Evolutionary conservation across 768 basidiomycete species (phyloP).

Genomic region (Lactarius trivialis): DNA sequence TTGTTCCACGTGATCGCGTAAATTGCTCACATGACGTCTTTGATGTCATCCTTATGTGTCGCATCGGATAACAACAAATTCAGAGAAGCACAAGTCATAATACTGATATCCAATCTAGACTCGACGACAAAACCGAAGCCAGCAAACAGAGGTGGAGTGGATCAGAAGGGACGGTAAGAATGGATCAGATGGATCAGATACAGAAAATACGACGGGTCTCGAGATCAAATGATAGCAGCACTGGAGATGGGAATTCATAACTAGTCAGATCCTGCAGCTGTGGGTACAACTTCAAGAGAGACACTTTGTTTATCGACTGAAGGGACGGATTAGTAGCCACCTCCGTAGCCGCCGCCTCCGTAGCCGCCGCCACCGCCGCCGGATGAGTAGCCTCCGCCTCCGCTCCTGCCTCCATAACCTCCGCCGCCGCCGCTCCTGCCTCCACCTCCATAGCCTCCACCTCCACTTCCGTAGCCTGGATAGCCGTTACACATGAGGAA

Average conservation of each 20-base stretch:
- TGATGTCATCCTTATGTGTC: background rate
- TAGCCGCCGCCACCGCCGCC: too few relatives aligned
- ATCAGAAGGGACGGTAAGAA: background rate
- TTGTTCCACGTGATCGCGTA: background rate
- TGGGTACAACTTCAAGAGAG: background rate
- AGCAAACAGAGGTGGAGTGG: background rate
- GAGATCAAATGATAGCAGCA: background rate
- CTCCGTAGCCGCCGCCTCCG: too few relatives aligned
- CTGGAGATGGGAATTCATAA: background rate
- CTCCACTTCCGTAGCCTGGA: slow-evolving; percentile 21
- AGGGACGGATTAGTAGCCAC: background rate
- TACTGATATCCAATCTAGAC: background rate
- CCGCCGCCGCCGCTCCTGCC: slow-evolving; percentile 3
- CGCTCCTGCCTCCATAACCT: background rate
- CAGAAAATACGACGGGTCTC: background rate
- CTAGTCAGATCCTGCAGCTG: background rate
- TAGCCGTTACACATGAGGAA: background rate
- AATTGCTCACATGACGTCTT: background rate
- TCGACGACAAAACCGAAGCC: background rate
- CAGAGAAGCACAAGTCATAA: too few relatives aligned
- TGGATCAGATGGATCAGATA: background rate
- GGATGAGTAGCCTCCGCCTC: background rate
- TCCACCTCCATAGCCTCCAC: slow-evolving; percentile 15
- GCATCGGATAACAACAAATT: background rate
- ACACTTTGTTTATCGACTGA: background rate